Base-by-base conservation (phyloP, 2,329 filamentous ascomycete species). In the Capronia coronata region DNA sequence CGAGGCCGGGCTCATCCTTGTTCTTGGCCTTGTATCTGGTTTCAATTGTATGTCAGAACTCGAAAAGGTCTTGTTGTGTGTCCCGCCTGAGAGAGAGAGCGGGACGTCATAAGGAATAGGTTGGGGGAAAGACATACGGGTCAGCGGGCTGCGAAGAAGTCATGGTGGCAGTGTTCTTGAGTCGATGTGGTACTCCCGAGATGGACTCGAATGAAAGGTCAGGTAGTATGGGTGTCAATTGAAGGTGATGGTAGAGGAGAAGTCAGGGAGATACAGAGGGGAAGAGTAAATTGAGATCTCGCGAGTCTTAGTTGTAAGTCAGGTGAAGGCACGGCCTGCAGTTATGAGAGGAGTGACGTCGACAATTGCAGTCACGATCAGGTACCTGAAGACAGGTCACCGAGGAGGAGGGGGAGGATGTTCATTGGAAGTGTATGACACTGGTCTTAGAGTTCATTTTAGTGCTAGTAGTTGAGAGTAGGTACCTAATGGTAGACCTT, bases 21-120 rank as follows among this genome's bases (percentile, higher is more conserved):
- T 86, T 89, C 69, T 83, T 79, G 52, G 85, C 80, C 64, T 80
- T 88, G 75, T 94, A 94, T 1, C 87, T 87, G 68, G 93, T 9
- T 9, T 32, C 14, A 19, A n/a, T n/a, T n/a, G 14, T 18, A 18
- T 18, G 34, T 37, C 34, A 34, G 30, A 34, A 5, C 34, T 40
- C 10, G 37, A 27, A 18, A n/a, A 49, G 11, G 1, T 14, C 14
- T 38, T 27, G 21, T 48, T n/a, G n/a, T n/a, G n/a, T n/a, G n/a
- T n/a, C n/a, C n/a, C n/a, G 16, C 16, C 14, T 19, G 18, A 13
- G 34, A 46, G 14, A 32, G 34, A 30, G 16, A 39, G 23, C 10
- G n/a, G 18, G 32, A 27, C n/a, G 25, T 9, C 11, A 11, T 6
- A 32, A 11, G n/a, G 43, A 22, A n/a, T n/a, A n/a, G n/a, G n/a